Base-by-base conservation (phyloP, 768 basidiomycete species). In the Mycena galopus region DNA sequence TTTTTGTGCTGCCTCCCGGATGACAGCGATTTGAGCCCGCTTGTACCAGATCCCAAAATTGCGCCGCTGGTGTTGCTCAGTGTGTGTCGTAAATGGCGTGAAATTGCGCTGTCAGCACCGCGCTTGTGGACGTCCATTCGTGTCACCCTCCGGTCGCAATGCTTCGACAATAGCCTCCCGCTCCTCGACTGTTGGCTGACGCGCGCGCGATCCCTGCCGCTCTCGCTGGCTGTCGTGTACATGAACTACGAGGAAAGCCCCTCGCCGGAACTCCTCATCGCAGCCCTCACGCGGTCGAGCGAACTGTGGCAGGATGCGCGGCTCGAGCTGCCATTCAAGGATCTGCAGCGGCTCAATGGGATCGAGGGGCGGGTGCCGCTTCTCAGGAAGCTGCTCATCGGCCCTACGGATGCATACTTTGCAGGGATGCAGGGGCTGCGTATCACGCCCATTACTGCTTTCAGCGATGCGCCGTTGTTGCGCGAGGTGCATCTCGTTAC, bases 401-500 rank as follows among this genome's bases (percentile, higher is more conserved):
- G 70, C 0, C 70, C 70, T 21, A 60, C 65, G 11, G 65, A 71
- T n/a, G 63, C 65, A 2, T 71, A 66, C 29, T 56, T 59, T 29
- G 65, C 58, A 0, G 70, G 70, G 33, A 56, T 66, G 65, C 64
- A 66, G 39, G 70, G 70, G 27, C 14, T 66, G 70, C 70, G 58
- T 33, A 47, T 62, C 16, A 25, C 65, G 8, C 70, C 70, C 51
- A 71, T 71, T 1, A 71, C 70, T 4, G 70, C 70, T 19, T 71
- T 71, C 51, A 71, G 70, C 53, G 39, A 42, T 17, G 64, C 70
- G 9, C 70, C 70, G 4, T 53, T 32, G 30, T 65, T 71, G 37
- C 70, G 70, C 64, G 70, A 71, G 51, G 70, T 71, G 29, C 70
- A 62, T 53, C 70, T 71, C 30, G 65, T 71, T 30, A 71, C 70